Percentiles rank a stretch among this genome's conserved stretches.
phyloP scores from a whole-genome alignment of 2,329 filamentous ascomycete species.

The Metarhizium brunneum region DNA sequence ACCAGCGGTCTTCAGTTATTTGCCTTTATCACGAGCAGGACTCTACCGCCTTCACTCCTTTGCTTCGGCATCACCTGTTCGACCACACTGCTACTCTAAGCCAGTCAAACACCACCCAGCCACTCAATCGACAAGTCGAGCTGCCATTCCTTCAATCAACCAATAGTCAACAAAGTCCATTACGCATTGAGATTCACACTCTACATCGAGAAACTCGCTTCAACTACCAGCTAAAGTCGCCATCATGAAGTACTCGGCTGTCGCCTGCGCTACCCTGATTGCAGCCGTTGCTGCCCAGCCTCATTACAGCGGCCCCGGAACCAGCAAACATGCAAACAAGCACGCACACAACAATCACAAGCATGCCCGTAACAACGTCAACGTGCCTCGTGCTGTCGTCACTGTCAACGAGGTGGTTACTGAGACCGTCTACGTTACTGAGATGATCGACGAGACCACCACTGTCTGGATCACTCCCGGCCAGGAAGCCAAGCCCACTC shows the following conservation, averaged over 20 bases:
- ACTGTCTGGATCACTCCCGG: conserved; percentile 34
- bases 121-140: neutral
- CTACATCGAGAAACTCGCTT: neutral
- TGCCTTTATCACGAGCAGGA: conserved; percentile 9
- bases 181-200: too few relatives aligned
- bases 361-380: conserved; percentile 13
- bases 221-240: conserved; percentile 1
- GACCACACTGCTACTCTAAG: neutral
- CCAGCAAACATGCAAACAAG: too few relatives aligned
- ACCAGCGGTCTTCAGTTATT: conserved; percentile 4
- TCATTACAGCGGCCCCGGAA: conserved; percentile 12
- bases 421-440: conserved; percentile 36
- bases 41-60: conserved; percentile 8
- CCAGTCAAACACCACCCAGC: neutral
- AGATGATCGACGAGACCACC: conserved; percentile 37
- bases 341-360: conserved; percentile 27
- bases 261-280: conserved; percentile 24
- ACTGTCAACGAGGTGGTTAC: conserved; percentile 43
- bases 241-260: conserved; percentile 33
- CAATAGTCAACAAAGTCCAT: neutral
- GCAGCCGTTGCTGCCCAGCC: conserved; percentile 42
- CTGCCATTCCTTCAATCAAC: neutral
- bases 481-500: conserved; percentile 16
- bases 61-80: conserved; percentile 1
- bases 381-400: conserved; percentile 28